These are phyloP conservation scores for Tranzscheliella williamsii DNA, from an alignment of 1,284 basidiomycete species.

Conservation along the genomic window DNA sequence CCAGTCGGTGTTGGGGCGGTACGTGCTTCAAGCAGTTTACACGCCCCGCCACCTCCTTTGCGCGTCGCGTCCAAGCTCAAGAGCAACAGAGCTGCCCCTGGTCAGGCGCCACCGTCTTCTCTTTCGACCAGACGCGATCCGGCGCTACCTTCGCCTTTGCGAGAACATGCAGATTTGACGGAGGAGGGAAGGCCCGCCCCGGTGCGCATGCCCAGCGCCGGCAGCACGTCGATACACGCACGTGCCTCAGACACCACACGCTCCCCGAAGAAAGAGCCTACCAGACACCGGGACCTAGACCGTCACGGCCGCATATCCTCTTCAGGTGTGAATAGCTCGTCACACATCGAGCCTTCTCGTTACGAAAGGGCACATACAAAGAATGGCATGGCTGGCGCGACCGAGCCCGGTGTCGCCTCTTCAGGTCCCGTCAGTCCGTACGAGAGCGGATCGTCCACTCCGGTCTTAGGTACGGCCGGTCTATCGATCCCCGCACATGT, in stretches of 20 bases:
- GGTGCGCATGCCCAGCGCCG: neutral
- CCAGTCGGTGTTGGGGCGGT: slow-evolving; percentile 12
- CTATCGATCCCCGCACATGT: slow-evolving; percentile 29
- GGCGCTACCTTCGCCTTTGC: too few species aligned
- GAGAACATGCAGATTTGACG: too few species aligned
- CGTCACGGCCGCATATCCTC: too few species aligned
- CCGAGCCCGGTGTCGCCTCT: slow-evolving; percentile 5
- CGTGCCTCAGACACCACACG: neutral
- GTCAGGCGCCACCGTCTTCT: too few species aligned
- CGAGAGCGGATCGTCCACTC: slow-evolving; percentile 27
- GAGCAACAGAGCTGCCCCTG: neutral
- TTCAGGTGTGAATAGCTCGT: neutral
- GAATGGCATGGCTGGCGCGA: neutral
- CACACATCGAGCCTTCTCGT: neutral
- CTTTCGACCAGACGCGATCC: too few species aligned
- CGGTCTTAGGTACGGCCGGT: slow-evolving; percentile 19
- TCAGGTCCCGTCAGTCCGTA: slow-evolving; percentile 18
- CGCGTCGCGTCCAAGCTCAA: slow-evolving; percentile 27
- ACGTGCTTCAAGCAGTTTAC: slow-evolving; percentile 13
- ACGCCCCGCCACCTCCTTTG: slow-evolving; percentile 29
- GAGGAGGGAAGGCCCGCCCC: neutral
- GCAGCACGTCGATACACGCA: neutral
- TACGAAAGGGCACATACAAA: neutral
- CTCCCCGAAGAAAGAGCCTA: slow-evolving; percentile 13
- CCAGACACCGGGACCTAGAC: too few species aligned